Conservation (phyloP, 768 basidiomycete species). For the Auricularia sp. region DNA sequence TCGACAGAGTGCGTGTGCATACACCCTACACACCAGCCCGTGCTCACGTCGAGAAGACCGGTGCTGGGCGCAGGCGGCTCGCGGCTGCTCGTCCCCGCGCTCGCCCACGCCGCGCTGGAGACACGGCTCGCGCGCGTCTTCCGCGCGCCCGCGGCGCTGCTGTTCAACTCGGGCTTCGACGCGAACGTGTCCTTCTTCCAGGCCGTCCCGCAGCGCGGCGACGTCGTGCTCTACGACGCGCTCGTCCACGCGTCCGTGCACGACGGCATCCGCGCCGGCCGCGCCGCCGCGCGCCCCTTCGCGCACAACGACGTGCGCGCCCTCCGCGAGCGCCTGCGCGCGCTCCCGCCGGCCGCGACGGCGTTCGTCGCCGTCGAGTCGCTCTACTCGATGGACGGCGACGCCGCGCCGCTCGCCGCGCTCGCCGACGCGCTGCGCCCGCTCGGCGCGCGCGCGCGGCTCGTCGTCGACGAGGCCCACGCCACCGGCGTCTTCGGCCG, state of each 20-base stretch:
- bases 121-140: slow-evolving; percentile 57
- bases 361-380: slow-evolving; percentile 82
- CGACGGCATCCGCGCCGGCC: slow-evolving; percentile 67
- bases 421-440: slow-evolving; percentile 62
- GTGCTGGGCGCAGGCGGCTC: slow-evolving; percentile 85
- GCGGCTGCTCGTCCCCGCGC: slow-evolving; percentile 69
- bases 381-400: slow-evolving; percentile 95
- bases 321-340: slow-evolving; percentile 21
- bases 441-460: slow-evolving; percentile 43
- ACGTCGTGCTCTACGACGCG: slow-evolving; percentile 74
- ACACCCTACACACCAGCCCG: background rate
- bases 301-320: slow-evolving; percentile 57
- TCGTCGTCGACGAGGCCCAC: slow-evolving; percentile 91
- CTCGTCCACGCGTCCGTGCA: slow-evolving; percentile 87
- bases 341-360: slow-evolving; percentile 22
- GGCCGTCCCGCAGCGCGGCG: slow-evolving; percentile 63
- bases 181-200: slow-evolving; percentile 85
- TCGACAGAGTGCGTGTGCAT: slow-evolving; percentile 26
- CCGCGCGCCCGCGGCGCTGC: slow-evolving; percentile 48
- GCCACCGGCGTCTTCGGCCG: slow-evolving; percentile 83
- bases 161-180: slow-evolving; percentile 92
- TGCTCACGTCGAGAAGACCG: background rate
- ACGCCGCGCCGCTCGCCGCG: slow-evolving; percentile 61
- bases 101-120: slow-evolving; percentile 64
- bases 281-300: slow-evolving; percentile 41